Percentiles rank a stretch among this genome's conserved stretches.
Evolutionary conservation across 192 early-diverging fungal genomes (phyloP).

Genomic region (Endogone sp.): DNA sequence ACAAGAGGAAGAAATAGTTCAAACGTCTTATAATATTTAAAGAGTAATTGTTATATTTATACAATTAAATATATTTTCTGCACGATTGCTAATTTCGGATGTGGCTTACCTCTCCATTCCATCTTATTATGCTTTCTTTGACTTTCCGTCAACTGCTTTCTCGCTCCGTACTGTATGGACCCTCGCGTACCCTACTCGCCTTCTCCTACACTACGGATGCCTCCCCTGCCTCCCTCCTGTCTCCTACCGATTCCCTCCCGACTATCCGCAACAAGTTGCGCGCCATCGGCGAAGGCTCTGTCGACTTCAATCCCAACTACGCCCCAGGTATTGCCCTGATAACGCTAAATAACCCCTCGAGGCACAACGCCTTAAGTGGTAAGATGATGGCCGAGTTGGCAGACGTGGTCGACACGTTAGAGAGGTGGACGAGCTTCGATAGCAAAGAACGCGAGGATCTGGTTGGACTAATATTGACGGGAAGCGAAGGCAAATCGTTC

Average conservation of each 20-base stretch:
- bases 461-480: conserved; percentile 40
- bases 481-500: conserved; percentile 32
- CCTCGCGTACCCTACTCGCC: background rate
- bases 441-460: background rate
- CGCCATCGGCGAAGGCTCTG: conserved; percentile 32
- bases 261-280: conserved; percentile 28
- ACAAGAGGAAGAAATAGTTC: no score
- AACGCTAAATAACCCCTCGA: conserved; percentile 34
- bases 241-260: background rate
- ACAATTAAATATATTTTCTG: no score
- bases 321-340: conserved; percentile 40
- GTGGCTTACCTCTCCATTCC: no score
- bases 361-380: conserved; percentile 53
- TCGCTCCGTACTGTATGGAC: no score
- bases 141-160: no score
- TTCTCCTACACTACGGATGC: background rate
- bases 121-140: no score
- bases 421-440: conserved; percentile 11
- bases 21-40: no score
- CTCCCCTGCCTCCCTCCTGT: background rate
- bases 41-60: no score
- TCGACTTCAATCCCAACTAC: conserved; percentile 30
- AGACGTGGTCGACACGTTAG: conserved; percentile 44
- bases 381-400: conserved; percentile 63
- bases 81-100: no score